These are phyloP conservation scores for Rhizopogon rudus DNA, from an alignment of 768 basidiomycete species.

Conservation along the genomic window DNA sequence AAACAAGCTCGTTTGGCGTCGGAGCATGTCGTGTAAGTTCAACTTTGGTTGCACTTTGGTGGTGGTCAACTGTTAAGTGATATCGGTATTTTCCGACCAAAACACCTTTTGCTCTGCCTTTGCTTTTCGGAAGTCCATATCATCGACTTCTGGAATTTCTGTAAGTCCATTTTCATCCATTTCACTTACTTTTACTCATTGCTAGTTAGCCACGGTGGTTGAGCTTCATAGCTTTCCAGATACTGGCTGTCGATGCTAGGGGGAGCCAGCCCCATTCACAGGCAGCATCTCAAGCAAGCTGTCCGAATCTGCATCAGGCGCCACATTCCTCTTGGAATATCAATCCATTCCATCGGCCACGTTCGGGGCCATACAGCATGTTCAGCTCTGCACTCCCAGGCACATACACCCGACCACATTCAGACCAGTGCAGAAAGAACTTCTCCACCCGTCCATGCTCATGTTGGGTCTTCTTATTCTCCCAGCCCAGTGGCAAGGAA, in stretches of 20 bases:
- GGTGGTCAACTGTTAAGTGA: background rate
- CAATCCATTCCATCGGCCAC: constrained; percentile 5
- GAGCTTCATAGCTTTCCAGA: constrained; percentile 28
- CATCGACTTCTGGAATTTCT: background rate
- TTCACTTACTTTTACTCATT: background rate
- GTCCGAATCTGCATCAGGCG: constrained; percentile 16
- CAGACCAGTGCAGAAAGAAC: constrained; percentile 4
- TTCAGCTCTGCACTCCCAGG: constrained; percentile 12
- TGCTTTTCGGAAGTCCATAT: background rate
- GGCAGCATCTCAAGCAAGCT: constrained; percentile 45
- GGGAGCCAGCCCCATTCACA: constrained; percentile 51
- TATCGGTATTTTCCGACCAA: background rate
- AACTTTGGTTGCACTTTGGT: background rate
- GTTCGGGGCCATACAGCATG: constrained; percentile 19
- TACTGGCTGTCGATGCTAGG: constrained; percentile 71
- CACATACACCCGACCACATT: constrained; percentile 8
- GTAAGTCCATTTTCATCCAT: background rate
- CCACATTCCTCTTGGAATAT: constrained; percentile 10
- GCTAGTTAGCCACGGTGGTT: constrained; percentile 29
- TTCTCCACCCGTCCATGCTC: constrained; percentile 1
- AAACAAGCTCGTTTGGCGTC: background rate
- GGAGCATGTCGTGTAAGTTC: too few relatives aligned
- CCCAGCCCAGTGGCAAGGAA: background rate
- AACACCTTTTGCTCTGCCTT: background rate
- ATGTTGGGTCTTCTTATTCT: background rate